Conservation (phyloP, 1,284 basidiomycete species). For the Ustilago xerochloae region DNA sequence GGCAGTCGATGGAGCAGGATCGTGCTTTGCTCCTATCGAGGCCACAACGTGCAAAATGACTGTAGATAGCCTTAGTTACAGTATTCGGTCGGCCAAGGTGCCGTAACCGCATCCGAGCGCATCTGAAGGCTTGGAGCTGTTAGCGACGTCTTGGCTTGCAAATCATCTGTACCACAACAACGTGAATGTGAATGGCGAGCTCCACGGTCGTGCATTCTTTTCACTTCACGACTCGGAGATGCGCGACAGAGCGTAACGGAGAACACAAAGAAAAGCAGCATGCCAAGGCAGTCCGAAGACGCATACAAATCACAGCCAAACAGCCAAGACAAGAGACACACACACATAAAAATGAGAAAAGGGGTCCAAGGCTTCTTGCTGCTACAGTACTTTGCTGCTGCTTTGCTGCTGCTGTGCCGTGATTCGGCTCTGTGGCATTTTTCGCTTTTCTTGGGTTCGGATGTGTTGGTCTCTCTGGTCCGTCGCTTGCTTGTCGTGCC, state of each 20-base stretch:
- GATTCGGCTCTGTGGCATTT: no score
- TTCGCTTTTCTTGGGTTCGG: no score
- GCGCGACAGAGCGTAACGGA: neutral
- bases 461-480: slow-evolving; percentile 5
- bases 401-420: neutral
- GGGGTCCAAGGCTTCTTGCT: neutral
- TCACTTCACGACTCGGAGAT: neutral
- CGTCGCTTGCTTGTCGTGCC: neutral
- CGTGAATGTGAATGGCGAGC: neutral
- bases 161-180: no score
- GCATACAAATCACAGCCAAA: no score
- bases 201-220: neutral
- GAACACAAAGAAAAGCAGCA: neutral
- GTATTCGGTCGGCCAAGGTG: no score
- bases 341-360: neutral
- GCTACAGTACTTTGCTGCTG: neutral
- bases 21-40: no score
- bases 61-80: no score
- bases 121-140: neutral
- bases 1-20: no score
- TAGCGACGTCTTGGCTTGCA: no score
- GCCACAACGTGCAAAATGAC: no score
- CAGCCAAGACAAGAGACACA: no score
- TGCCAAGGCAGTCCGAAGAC: neutral
- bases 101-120: neutral